Percentiles rank a stretch among this genome's conserved stretches.
phyloP scores from a whole-genome alignment of 116 monocot species.

The Papilionanthe hybrid region DNA sequence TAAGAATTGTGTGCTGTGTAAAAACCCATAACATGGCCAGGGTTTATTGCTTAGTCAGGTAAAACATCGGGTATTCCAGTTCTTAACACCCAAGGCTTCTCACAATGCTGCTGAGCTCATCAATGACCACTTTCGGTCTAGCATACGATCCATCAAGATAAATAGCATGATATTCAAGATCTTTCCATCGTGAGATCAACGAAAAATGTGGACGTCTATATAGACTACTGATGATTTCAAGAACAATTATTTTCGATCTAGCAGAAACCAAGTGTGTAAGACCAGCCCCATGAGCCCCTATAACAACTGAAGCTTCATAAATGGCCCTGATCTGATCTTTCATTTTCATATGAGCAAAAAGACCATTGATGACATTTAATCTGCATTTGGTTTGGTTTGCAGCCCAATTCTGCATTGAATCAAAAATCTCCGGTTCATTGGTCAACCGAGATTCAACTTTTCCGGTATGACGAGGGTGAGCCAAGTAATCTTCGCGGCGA shows the following conservation, averaged over 20 bases:
- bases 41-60: too few species aligned
- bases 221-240: constrained; percentile 82
- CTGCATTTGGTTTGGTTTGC: constrained; percentile 45
- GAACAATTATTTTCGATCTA: constrained; percentile 47
- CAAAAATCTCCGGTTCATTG: constrained; percentile 80
- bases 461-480: constrained; percentile 85
- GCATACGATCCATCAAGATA: constrained; percentile 78
- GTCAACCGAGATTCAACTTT: constrained; percentile 70
- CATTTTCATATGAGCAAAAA: constrained; percentile 91
- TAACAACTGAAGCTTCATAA: constrained; percentile 74
- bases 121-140: constrained; percentile 45
- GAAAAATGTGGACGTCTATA: constrained; percentile 80
- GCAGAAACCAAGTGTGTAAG: constrained; percentile 82
- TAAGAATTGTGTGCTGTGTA: too few species aligned
- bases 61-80: too few species aligned
- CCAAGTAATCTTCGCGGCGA: constrained; percentile 88
- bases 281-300: constrained; percentile 95
- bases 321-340: constrained; percentile 69
- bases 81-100: constrained; percentile 55
- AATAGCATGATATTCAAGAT: constrained; percentile 77
- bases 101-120: constrained; percentile 57
- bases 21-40: too few species aligned
- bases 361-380: constrained; percentile 70
- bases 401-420: constrained; percentile 60
- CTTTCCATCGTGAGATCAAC: constrained; percentile 88